Conservation (phyloP, 2,329 filamentous ascomycete genomes). For the Fusarium sp. region DNA sequence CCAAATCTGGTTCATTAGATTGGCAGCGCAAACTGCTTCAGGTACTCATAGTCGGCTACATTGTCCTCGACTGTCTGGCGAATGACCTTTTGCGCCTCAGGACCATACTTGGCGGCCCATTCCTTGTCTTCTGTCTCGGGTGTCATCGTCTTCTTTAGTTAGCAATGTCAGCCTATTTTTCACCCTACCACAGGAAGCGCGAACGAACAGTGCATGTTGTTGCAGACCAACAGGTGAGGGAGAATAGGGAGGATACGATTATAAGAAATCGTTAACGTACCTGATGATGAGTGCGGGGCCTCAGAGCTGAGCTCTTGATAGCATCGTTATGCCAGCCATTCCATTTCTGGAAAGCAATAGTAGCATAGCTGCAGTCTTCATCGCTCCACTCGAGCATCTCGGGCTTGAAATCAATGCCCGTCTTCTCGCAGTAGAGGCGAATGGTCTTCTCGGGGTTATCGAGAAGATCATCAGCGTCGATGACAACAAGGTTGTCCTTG, state of each 20-base stretch:
- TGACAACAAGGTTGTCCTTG: conserved; percentile 79
- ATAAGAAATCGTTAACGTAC: conserved; percentile 54
- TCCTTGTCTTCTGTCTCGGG: conserved; percentile 75
- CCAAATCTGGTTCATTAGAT: conserved; percentile 24
- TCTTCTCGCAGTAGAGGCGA: conserved; percentile 81
- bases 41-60: conserved; percentile 79
- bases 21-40: conserved; percentile 72
- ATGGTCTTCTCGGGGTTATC: conserved; percentile 84
- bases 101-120: conserved; percentile 80
- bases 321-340: conserved; percentile 96
- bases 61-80: conserved; percentile 77
- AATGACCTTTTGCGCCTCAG: conserved; percentile 76
- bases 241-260: conserved; percentile 8
- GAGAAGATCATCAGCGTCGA: conserved; percentile 94
- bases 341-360: conserved; percentile 92
- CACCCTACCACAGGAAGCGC: conserved; percentile 39
- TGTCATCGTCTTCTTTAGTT: conserved; percentile 68
- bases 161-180: conserved; percentile 35
- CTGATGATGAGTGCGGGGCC: conserved; percentile 72
- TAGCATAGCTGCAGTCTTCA: conserved; percentile 77
- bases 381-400: conserved; percentile 89
- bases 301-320: conserved; percentile 81
- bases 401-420: conserved; percentile 79
- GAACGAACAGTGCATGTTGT: conserved; percentile 35
- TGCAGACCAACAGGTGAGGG: conserved; percentile 37